Percentiles rank a stretch among this genome's conserved stretches.
Conservation (phyloP, 2,329 filamentous ascomycete genomes). For the Penicillium thymicola region DNA sequence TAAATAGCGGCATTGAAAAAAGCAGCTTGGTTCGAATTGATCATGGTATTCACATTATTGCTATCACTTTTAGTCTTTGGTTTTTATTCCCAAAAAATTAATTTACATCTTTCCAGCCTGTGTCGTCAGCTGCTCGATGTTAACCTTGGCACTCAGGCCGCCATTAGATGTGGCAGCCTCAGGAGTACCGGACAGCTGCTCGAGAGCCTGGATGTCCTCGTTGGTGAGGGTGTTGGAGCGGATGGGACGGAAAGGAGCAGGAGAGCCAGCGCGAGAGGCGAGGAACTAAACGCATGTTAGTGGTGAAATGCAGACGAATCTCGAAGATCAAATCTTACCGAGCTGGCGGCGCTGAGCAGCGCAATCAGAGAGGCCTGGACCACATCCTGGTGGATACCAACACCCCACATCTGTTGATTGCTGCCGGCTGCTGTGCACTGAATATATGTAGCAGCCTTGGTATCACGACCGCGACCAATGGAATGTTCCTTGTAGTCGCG, state of each 20-base stretch:
- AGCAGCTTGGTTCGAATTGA: neutral
- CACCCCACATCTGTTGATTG: slow-evolving; percentile 49
- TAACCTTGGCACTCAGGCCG: slow-evolving; percentile 30
- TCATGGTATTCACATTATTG: slow-evolving; percentile 18
- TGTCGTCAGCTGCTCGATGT: slow-evolving; percentile 39
- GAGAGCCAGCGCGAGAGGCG: slow-evolving; percentile 65
- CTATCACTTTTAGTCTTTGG: slow-evolving; percentile 5
- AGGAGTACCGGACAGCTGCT: slow-evolving; percentile 35
- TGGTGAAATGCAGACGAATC: neutral
- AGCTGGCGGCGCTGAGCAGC: slow-evolving; percentile 78
- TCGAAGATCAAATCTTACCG: slow-evolving; percentile 55
- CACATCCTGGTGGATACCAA: slow-evolving; percentile 78
- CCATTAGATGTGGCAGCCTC: slow-evolving; percentile 24
- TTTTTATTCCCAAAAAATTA: slow-evolving; percentile 16
- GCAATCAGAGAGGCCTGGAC: slow-evolving; percentile 86
- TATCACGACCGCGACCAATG: slow-evolving; percentile 73
- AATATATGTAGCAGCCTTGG: slow-evolving; percentile 94
- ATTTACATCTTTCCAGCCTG: slow-evolving; percentile 34
- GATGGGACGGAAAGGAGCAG: slow-evolving; percentile 59
- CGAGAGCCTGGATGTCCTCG: slow-evolving; percentile 45
- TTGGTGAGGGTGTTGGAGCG: slow-evolving; percentile 51
- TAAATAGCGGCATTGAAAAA: neutral
- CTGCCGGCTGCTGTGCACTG: slow-evolving; percentile 72
- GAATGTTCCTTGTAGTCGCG: slow-evolving; percentile 96
- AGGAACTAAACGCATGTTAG: slow-evolving; percentile 58